Base-by-base conservation (phyloP, 2,329 filamentous ascomycete genomes). In the Trichoderma sp. region DNA sequence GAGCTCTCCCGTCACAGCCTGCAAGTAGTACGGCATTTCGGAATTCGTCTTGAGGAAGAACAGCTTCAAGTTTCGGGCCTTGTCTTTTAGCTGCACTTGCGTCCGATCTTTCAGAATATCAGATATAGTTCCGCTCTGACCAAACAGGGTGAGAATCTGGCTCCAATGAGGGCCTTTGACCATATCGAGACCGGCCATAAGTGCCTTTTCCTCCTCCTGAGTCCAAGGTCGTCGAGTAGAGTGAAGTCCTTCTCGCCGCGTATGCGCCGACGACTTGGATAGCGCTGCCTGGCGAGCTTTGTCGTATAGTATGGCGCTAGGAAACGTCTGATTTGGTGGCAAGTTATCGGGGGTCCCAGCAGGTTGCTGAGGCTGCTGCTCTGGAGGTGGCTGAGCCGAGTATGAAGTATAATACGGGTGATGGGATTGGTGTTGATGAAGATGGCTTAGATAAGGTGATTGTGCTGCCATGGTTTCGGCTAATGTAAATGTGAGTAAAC, bases 131-230 rank as follows among this genome's bases (percentile, higher is more conserved):
- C 94, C 94, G 53, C 91, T 91, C 0, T 88, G 86, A 0, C 94
- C 94, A 77, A 95, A 97, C 53, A 97, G 86, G 1, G 90, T 90
- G 14, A 97, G 83, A 58, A 97, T 97, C 77, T 97, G 93, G 73
- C 92, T 95, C 94, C 94, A 97, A 75, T 97, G 93, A 21, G 94
- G 94, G 0, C 94, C 94, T 77, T 94, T 94, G 58, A 97, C 94
- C 77, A 91, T 89, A 76, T 96, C 94, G 4, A 97, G 87, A 0
- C 94, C 94, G 60, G 91, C 88, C 91, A 97, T 95, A 21, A 97
- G 84, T 0, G 94, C 93, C 78, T 94, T 93, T 77, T 97, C 94
- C 79, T 97, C 94, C 72, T 96, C 92, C 4, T 91, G 89, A 0
- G 91, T 93, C 94, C 94, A 97, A 0, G 94, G 93, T 33, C 94